Evolutionary conservation across 2,329 filamentous ascomycete species (phyloP).

Genomic region (Macrophomina pseudophaseolina): DNA sequence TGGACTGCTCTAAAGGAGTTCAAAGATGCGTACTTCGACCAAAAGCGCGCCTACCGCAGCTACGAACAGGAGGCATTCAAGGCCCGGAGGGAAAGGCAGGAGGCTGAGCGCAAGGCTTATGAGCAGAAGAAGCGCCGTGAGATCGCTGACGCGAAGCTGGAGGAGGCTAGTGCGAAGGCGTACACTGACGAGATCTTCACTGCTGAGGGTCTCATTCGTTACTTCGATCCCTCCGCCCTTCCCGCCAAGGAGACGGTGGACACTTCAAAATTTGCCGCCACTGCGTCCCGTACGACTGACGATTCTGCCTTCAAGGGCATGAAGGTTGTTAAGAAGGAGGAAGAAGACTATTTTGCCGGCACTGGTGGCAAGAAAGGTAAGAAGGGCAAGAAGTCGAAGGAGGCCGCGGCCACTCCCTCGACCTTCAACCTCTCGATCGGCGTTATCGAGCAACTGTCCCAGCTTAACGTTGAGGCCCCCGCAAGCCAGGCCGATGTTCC

Average conservation of each 20-base stretch:
- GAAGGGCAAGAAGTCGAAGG: slow-evolving; percentile 79
- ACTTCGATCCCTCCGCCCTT: slow-evolving; percentile 78
- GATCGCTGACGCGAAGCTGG: slow-evolving; percentile 75
- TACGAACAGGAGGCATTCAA: slow-evolving; percentile 85
- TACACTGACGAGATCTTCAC: slow-evolving; percentile 92
- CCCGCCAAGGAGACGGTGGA: slow-evolving; percentile 66
- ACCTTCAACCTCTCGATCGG: slow-evolving; percentile 89
- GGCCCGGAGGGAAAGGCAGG: slow-evolving; percentile 75
- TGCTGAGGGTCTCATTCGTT: slow-evolving; percentile 83
- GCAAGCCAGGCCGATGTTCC: slow-evolving; percentile 85
- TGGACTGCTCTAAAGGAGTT: slow-evolving; percentile 80
- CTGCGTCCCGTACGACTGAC: slow-evolving; percentile 82
- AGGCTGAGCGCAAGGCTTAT: slow-evolving; percentile 77
- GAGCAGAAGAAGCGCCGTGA: slow-evolving; percentile 76
- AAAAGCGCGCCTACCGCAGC: slow-evolving; percentile 79
- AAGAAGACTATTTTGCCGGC: slow-evolving; percentile 81
- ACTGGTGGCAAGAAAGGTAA: slow-evolving; percentile 82
- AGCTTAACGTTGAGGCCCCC: slow-evolving; percentile 84
- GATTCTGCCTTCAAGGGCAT: slow-evolving; percentile 84
- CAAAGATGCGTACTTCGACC: slow-evolving; percentile 86
- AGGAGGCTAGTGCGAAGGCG: slow-evolving; percentile 82
- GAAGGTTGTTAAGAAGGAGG: slow-evolving; percentile 81
- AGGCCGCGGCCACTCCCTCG: slow-evolving; percentile 52
- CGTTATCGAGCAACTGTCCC: slow-evolving; percentile 86
- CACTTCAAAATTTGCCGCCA: slow-evolving; percentile 74